Evolutionary conservation across 2,329 filamentous ascomycete genomes (phyloP), one percentile per base, ranked within the genome.

Genomic region (Diaporthe velutina): DNA sequence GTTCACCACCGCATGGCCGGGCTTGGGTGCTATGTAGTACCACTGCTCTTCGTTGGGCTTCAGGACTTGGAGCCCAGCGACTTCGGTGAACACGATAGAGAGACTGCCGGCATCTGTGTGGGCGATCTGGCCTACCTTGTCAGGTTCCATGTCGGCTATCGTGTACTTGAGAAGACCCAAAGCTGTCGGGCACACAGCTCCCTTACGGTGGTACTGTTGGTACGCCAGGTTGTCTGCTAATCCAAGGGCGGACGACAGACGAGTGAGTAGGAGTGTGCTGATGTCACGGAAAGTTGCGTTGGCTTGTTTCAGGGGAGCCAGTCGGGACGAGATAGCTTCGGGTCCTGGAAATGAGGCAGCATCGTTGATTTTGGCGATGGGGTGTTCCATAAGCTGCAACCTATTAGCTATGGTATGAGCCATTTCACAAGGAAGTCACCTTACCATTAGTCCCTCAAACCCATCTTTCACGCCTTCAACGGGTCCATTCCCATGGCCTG

Each of bases 1-100:
- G 5, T 68, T 68, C 9, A 68, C 64, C 13, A 68, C 64, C 2
- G 64, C 64, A n/a, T 68, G 64, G 9, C 64, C 64, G 10, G 64
- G 64, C 64, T 54, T 68, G 3, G 64, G 64, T 9, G 64, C 64
- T 22, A 68, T 68, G 64, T 68, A 68, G 48, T 68, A 68, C 64
- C 64, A 68, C 15, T 68, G 64, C n/a, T 68, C 64, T 19, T 68
- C 48, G 2, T 68, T 68, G 9, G 64, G 64, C 48, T 68, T 68
- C n/a, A 68, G 35, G 9, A 68, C 48, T 7, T 68, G 64, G 6
- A 68, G 64, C 1, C 64, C 64, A 2, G 64, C 64, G 1, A 68
- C 64, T 13, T 68, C 64, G 1, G 64, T 68, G 48, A 68, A 68
- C 15, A 68, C 64, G 30, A 68, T 68, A 3, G 64, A 68, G n/a